Conservation (phyloP, 352 stramenopile species). For the Globisporangium spiculum region DNA sequence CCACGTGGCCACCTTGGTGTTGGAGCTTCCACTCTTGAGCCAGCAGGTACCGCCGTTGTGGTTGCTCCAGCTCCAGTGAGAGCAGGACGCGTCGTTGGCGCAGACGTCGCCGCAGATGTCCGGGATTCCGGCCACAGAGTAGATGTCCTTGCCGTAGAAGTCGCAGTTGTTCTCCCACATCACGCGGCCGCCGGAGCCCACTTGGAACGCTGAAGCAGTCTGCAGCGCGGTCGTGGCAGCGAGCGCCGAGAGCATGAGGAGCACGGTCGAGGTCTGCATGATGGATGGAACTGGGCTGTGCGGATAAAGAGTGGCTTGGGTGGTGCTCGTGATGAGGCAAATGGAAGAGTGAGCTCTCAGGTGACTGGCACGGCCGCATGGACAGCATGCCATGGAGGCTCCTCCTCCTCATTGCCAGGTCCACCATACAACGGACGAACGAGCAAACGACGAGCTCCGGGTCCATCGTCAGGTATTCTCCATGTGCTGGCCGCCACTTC, state of each 20-base stretch:
- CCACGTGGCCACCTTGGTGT: slow-evolving; percentile 4
- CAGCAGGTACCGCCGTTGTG: slow-evolving; percentile 58
- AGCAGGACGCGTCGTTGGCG: slow-evolving; percentile 15
- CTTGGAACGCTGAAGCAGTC: slow-evolving; percentile 6
- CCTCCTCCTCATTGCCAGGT: neutral
- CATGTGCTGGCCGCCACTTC: slow-evolving; percentile 8
- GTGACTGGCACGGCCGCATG: neutral
- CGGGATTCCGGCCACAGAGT: slow-evolving; percentile 15
- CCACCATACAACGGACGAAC: neutral
- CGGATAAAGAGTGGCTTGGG: neutral
- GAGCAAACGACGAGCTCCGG: neutral
- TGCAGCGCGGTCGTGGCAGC: neutral
- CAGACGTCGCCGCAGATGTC: slow-evolving; percentile 20
- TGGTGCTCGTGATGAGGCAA: slow-evolving; percentile 8
- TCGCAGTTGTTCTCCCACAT: slow-evolving; percentile 26
- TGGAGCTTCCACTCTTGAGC: slow-evolving; percentile 35
- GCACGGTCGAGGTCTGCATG: slow-evolving; percentile 11
- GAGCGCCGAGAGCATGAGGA: slow-evolving; percentile 15
- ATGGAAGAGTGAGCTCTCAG: slow-evolving; percentile 13
- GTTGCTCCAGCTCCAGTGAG: slow-evolving; percentile 48
- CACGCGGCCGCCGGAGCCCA: slow-evolving; percentile 14
- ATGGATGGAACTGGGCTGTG: neutral
- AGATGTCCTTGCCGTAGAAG: slow-evolving; percentile 19
- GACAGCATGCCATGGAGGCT: neutral
- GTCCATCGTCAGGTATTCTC: neutral